Evolutionary conservation across 495 filamentous ascomycete species (phyloP), one percentile per base, ranked within the genome.

Genomic region (Tuber borchii): DNA sequence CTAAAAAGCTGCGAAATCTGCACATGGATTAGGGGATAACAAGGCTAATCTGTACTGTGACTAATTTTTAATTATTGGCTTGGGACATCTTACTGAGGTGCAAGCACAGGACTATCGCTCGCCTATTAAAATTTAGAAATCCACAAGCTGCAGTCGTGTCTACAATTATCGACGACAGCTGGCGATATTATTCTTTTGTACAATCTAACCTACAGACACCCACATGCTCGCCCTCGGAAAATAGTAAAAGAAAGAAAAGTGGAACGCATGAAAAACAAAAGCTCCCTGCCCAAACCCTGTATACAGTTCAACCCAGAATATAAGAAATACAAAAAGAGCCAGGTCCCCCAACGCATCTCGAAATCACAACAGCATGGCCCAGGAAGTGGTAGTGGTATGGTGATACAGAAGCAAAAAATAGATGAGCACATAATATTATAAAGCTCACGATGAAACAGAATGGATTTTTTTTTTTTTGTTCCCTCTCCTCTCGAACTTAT

Each of bases 221-320:
- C 12, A 19, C 26, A 65, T 65, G 3, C 56, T 10, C 12, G 3
- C 26, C 26, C 56, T 34, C 56, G 56, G 68, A 48, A 31, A 56
- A 75, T 37, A 40, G 6, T 22, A 71, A 7, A 9, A 48, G 70
- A 69, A 56, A 69, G 34, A 69, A 44, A 74, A 74, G 43, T 43
- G 74, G 44, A 26, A 46, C 20, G 10, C 7, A 19, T 74, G 45
- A 61, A 78, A 77, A 68, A 31, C 42, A 76, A 77, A 76, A 56
- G 51, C 43, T 22, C 76, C 73, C 71, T 69, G 14, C 51, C 70
- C 34, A 79, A 40, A 70, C 75, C 69, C 65, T 78, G 72, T 75
- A 75, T 75, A 48, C 69, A 56, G 73, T 65, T 20, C 34, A 75
- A 75, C 75, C 72, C 68, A 71, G 43, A 70, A 79, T 73, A 78